A percentile compares a stretch with the other conserved stretches of the same genome.
Evolutionary conservation across 768 basidiomycete species (phyloP).

Genomic region (Naganishia onofrii): DNA sequence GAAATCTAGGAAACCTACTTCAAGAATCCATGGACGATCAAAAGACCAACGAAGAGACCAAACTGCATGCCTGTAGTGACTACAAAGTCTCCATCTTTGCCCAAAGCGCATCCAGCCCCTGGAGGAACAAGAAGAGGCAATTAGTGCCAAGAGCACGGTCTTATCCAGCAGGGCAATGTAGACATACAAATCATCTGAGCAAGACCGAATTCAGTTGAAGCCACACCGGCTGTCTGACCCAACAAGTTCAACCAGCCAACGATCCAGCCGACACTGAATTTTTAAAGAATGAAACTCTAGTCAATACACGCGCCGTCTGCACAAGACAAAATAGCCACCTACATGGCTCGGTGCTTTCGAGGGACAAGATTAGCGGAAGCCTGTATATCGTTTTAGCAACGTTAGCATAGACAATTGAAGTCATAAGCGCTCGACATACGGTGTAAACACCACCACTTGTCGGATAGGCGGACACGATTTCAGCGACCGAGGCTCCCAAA

Average conservation of each 20-base stretch:
- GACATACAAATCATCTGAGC: conserved; percentile 61
- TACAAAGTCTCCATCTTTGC: conserved; percentile 60
- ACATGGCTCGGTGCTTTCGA: conserved; percentile 45
- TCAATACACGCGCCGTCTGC: not conserved
- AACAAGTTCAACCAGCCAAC: conserved; percentile 51
- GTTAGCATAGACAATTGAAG: not conserved
- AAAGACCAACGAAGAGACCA: conserved; percentile 70
- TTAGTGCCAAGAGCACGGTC: not conserved
- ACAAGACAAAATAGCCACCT: conserved; percentile 7
- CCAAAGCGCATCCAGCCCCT: conserved; percentile 35
- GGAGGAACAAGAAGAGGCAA: not conserved
- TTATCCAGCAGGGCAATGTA: conserved; percentile 38
- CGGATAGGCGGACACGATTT: conserved; percentile 55
- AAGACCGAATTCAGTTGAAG: conserved; percentile 73
- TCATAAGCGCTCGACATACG: conserved; percentile 24
- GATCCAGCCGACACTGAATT: conserved; percentile 50
- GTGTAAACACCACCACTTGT: conserved; percentile 56
- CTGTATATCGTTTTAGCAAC: not conserved
- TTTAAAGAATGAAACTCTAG: not conserved
- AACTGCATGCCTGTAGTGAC: conserved; percentile 71
- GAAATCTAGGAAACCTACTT: conserved; percentile 52
- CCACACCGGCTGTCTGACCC: conserved; percentile 66
- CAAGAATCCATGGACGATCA: conserved; percentile 73
- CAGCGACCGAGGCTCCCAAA: conserved; percentile 40
- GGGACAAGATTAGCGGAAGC: conserved; percentile 54